A percentile compares a stretch with the other conserved stretches of the same genome.
phyloP scores from a whole-genome alignment of 1,284 basidiomycete species.

The Fomitopsis palustris region DNA sequence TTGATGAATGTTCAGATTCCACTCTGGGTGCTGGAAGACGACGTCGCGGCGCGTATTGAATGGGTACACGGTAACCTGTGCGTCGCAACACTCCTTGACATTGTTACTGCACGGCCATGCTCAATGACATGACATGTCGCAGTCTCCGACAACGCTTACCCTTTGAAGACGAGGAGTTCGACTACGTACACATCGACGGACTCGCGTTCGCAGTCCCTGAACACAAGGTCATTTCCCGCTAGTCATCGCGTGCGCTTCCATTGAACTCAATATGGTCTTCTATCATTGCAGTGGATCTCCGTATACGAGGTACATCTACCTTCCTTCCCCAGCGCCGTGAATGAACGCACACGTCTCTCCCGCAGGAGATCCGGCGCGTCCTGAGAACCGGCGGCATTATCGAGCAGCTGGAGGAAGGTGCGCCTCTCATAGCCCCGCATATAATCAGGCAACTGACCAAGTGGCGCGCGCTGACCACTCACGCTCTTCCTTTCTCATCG shows the following conservation, averaged over 20 bases:
- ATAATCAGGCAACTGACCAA: not conserved
- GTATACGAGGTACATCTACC: conserved; percentile 53
- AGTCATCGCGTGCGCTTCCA: not conserved
- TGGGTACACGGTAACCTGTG: conserved; percentile 79
- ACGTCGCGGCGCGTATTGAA: conserved; percentile 50
- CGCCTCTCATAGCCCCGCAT: not conserved
- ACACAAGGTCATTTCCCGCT: conserved; percentile 50
- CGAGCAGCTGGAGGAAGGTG: conserved; percentile 71
- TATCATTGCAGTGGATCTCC: conserved; percentile 51
- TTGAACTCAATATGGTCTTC: conserved; percentile 1
- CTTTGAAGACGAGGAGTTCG: conserved; percentile 76
- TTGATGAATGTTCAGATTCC: conserved; percentile 69
- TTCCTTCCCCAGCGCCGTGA: not conserved
- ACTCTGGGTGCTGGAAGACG: conserved; percentile 42
- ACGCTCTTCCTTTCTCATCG: not conserved
- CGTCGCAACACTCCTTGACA: conserved; percentile 17
- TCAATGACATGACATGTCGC: conserved; percentile 4
- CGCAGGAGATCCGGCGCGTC: conserved; percentile 66
- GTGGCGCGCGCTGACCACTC: not conserved
- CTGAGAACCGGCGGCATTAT: conserved; percentile 65
- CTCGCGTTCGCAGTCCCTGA: conserved; percentile 70
- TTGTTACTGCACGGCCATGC: conserved; percentile 7
- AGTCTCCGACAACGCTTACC: conserved; percentile 71
- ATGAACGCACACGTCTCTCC: not conserved
- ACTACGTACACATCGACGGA: conserved; percentile 65